Evolutionary conservation across 1,139 yeast species (phyloP).

Genomic region (Pichia cactophila): DNA sequence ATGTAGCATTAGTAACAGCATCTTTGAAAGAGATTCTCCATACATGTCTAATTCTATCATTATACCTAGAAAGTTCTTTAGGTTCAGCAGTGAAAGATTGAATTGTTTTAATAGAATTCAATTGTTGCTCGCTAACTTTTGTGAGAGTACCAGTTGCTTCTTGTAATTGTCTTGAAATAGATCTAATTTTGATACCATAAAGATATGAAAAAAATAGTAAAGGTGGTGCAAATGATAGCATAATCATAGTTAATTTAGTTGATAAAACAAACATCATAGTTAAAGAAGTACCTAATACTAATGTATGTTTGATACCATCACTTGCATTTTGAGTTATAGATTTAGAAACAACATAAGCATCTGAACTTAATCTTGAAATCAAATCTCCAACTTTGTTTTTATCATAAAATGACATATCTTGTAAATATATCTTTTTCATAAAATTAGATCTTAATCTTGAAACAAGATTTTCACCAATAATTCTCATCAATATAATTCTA

Average conservation of each 20-base stretch:
- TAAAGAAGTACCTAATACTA: slow-evolving; percentile 73
- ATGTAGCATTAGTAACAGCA: slow-evolving; percentile 70
- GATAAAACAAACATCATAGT: slow-evolving; percentile 90
- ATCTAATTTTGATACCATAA: slow-evolving; percentile 75
- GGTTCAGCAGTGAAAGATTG: slow-evolving; percentile 86
- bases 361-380: slow-evolving; percentile 79
- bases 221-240: slow-evolving; percentile 77
- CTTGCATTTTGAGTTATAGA: slow-evolving; percentile 85
- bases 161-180: slow-evolving; percentile 69
- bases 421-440: slow-evolving; percentile 69
- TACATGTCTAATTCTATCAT: slow-evolving; percentile 65
- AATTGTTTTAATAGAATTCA: slow-evolving; percentile 78
- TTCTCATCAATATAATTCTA: slow-evolving; percentile 62
- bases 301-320: slow-evolving; percentile 77
- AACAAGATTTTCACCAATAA: slow-evolving; percentile 80
- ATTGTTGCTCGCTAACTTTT: slow-evolving; percentile 84
- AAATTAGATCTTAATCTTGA: slow-evolving; percentile 73
- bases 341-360: slow-evolving; percentile 82
- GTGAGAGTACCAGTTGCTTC: slow-evolving; percentile 82
- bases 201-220: slow-evolving; percentile 63
- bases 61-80: slow-evolving; percentile 53
- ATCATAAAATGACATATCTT: slow-evolving; percentile 90
- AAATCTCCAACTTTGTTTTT: slow-evolving; percentile 90
- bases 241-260: slow-evolving; percentile 65
- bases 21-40: slow-evolving; percentile 71